Percentiles rank a stretch among this genome's conserved stretches.
These are phyloP conservation scores for Pseudocercospora macadamiae DNA, from an alignment of 2,329 filamentous ascomycete genomes.

Conservation along the genomic window DNA sequence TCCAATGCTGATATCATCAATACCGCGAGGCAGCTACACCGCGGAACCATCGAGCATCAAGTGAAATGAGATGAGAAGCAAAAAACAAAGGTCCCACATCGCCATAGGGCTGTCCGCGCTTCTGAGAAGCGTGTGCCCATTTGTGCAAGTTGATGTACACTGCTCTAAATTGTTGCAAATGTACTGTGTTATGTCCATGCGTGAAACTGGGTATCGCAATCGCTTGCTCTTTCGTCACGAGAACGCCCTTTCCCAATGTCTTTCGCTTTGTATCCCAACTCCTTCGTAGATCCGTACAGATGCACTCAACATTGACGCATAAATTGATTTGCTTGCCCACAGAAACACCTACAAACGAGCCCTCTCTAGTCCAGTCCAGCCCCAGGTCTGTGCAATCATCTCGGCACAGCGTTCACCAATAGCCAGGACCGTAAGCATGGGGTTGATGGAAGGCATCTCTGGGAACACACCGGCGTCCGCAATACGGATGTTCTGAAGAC, in stretches of 20 bases:
- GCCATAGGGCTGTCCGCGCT: too few species aligned
- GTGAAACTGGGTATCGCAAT: constrained; percentile 2
- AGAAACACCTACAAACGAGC: constrained; percentile 54
- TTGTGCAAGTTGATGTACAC: constrained; percentile 15
- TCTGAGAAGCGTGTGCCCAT: too few species aligned
- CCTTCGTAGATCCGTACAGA: neutral
- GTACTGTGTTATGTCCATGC: neutral
- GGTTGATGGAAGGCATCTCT: constrained; percentile 83
- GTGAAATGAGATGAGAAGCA: too few species aligned
- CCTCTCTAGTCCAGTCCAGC: constrained; percentile 62
- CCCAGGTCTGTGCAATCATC: constrained; percentile 74
- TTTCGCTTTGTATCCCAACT: neutral
- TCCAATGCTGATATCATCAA: too few species aligned
- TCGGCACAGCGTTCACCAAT: constrained; percentile 85
- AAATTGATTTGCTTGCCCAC: too few species aligned
- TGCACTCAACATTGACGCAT: neutral
- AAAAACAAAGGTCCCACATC: too few species aligned
- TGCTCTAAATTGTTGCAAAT: neutral
- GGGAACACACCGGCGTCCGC: constrained; percentile 89
- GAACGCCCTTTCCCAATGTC: constrained; percentile 6
- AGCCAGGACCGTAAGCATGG: constrained; percentile 84
- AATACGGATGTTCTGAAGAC: constrained; percentile 73
- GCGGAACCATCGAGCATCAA: too few species aligned
- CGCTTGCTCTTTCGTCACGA: constrained; percentile 4
- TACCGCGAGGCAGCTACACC: too few species aligned